Base-by-base conservation (phyloP, 108 stramenopile species). In the Cylindrotheca fusiformis region DNA sequence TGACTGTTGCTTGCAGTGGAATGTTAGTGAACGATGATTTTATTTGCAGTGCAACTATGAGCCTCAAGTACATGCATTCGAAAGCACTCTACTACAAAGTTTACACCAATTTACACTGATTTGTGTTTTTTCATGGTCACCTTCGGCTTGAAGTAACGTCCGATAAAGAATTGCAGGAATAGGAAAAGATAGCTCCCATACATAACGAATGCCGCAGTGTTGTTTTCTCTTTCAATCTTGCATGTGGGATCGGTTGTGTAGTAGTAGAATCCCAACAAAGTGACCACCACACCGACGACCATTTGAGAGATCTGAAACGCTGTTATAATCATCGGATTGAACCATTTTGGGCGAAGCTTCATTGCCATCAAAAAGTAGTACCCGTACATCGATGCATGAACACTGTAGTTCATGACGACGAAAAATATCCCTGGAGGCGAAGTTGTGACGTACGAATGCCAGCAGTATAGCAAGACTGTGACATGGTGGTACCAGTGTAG, bases 401-500 rank as follows among this genome's bases (percentile, higher is more conserved):
- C 99, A 27, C 86, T 68, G 81, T 98, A 99, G 77, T 99, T 99
- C 97, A 99, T 98, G n/a, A 93, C 94, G 20, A 93, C 90, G 72
- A 99, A 99, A 83, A 96, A 94, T 33, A 99, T 78, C 22, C 96
- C 98, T n/a, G 78, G 63, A 58, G 94, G 84, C n/a, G 87, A 71
- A 48, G 76, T 81, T 56, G 87, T 84, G 21, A 88, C 95, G 74
- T 97, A 99, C 44, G 89, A 83, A 74, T 95, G 91, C 96, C 96
- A 99, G 88, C 95, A 96, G 81, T 92, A 99, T 4, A 96, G 78
- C 22, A 99, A 71, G 19, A 99, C 98, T 25, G 98, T 95, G 55
- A 97, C 81, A 72, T 98, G 98, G 69, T 98, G 98, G 84, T 97
- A 98, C 96, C 96, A 98, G 72, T 98, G 98, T 49, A 98, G 77